Conservation (phyloP, 2,329 filamentous ascomycete species). For the Sporothrix brasiliensis region DNA sequence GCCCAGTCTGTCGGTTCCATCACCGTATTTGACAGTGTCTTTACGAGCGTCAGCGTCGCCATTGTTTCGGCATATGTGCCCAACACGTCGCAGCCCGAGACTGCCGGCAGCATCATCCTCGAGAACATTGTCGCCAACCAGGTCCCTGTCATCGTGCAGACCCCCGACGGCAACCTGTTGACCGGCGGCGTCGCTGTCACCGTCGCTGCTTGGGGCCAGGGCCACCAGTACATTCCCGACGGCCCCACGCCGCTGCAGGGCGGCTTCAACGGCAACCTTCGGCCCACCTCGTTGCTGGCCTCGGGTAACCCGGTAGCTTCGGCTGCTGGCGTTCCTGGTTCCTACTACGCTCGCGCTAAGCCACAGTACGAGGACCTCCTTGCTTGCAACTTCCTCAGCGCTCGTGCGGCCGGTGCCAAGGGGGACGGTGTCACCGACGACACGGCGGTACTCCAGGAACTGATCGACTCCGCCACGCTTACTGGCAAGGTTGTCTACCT, state of each 20-base stretch:
- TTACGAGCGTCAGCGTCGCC: constrained; percentile 65
- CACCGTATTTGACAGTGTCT: constrained; percentile 69
- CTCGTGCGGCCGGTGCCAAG: constrained; percentile 41
- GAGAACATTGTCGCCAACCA: constrained; percentile 50
- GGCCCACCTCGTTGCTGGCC: constrained; percentile 57
- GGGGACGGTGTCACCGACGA: constrained; percentile 63
- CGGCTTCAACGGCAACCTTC: constrained; percentile 48
- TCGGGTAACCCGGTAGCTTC: not conserved
- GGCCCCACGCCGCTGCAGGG: constrained; percentile 53
- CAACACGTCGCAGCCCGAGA: constrained; percentile 43
- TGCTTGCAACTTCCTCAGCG: constrained; percentile 60
- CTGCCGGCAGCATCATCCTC: constrained; percentile 62
- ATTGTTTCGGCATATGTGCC: constrained; percentile 64
- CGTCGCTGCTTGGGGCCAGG: constrained; percentile 68
- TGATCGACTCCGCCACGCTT: constrained; percentile 55
- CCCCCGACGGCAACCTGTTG: constrained; percentile 53
- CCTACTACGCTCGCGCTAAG: constrained; percentile 67
- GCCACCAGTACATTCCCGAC: constrained; percentile 60
- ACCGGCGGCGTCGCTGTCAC: constrained; percentile 50
- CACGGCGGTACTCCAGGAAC: constrained; percentile 60
- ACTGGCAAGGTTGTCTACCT: constrained; percentile 58
- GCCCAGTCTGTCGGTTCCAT: constrained; percentile 68
- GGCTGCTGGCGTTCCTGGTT: constrained; percentile 39
- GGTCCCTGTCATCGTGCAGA: constrained; percentile 47
- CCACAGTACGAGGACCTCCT: constrained; percentile 67